Percentiles rank a stretch among this genome's conserved stretches.
Evolutionary conservation across 495 filamentous ascomycete species (phyloP).

Genomic region (Pseudoneurospora amorphoporcata): DNA sequence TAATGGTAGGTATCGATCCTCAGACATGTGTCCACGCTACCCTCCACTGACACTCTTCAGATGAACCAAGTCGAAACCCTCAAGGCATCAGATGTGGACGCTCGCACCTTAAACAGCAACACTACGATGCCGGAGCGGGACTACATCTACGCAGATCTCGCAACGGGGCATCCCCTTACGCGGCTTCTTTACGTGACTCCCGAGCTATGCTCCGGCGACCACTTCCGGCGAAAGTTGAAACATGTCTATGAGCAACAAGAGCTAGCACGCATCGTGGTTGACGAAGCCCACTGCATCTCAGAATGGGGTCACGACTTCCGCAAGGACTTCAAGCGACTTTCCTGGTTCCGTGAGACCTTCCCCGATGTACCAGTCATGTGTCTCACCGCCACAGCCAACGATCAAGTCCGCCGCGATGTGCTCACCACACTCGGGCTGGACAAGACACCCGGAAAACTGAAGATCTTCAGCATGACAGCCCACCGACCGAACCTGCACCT

Average conservation of each 20-base stretch:
- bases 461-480: conserved; percentile 69
- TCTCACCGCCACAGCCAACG: conserved; percentile 82
- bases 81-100: conserved; percentile 59
- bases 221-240: conserved; percentile 63
- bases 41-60: conserved; percentile 26
- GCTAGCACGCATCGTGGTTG: conserved; percentile 75
- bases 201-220: conserved; percentile 69
- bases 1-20: conserved; percentile 55
- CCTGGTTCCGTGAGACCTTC: conserved; percentile 72
- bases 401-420: conserved; percentile 68
- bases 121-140: conserved; percentile 53
- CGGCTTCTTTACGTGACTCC: conserved; percentile 90
- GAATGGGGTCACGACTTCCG: conserved; percentile 99
- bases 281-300: conserved; percentile 94
- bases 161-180: conserved; percentile 73
- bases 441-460: conserved; percentile 39
- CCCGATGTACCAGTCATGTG: conserved; percentile 83
- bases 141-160: conserved; percentile 65
- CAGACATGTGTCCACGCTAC: neutral
- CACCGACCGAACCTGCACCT: conserved; percentile 81
- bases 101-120: conserved; percentile 79
- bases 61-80: conserved; percentile 86
- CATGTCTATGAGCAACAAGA: conserved; percentile 73
- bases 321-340: conserved; percentile 79
- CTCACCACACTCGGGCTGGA: conserved; percentile 62